Conservation (phyloP, 495 filamentous ascomycete genomes). For the Lasiosphaeria ovina region DNA sequence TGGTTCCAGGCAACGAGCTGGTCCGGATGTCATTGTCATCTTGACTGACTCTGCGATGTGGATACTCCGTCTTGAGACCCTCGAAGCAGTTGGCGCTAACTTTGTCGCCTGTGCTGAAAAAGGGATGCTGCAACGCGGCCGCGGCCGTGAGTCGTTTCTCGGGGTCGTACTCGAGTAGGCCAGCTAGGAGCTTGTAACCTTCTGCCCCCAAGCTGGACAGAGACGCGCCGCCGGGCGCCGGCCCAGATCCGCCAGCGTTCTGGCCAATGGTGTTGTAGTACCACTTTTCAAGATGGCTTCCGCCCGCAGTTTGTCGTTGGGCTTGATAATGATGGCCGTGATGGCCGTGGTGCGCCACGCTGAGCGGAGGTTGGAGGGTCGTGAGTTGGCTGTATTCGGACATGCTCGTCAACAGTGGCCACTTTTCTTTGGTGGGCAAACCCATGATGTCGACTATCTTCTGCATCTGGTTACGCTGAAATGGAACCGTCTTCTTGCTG, state of each 20-base stretch:
- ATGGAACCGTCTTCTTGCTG: conserved; percentile 92
- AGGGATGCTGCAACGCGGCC: conserved; percentile 81
- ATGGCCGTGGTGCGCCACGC: conserved; percentile 41
- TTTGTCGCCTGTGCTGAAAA: conserved; percentile 68
- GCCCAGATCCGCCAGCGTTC: conserved; percentile 43
- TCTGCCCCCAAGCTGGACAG: conserved; percentile 62
- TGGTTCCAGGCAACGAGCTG: conserved; percentile 85
- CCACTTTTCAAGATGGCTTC: conserved; percentile 54
- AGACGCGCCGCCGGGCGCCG: conserved; percentile 32
- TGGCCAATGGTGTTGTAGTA: conserved; percentile 53
- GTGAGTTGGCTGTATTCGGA: conserved; percentile 76
- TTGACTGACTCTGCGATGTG: conserved; percentile 81
- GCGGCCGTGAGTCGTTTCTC: conserved; percentile 82
- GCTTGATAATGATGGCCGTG: conserved; percentile 55
- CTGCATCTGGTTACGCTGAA: conserved; percentile 97
- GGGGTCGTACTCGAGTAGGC: conserved; percentile 89
- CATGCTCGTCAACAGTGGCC: conserved; percentile 78
- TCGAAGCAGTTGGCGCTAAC: conserved; percentile 84
- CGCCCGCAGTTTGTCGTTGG: conserved; percentile 18
- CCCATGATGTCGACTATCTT: conserved; percentile 97
- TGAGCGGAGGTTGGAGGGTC: conserved; percentile 55
- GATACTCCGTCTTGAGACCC: conserved; percentile 81
- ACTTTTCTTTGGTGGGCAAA: conserved; percentile 81
- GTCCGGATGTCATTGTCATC: conserved; percentile 93
- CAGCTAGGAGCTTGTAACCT: conserved; percentile 76